Conservation (phyloP, 1,139 yeast species). For the Hyphopichia pseudoburtonii region DNA sequence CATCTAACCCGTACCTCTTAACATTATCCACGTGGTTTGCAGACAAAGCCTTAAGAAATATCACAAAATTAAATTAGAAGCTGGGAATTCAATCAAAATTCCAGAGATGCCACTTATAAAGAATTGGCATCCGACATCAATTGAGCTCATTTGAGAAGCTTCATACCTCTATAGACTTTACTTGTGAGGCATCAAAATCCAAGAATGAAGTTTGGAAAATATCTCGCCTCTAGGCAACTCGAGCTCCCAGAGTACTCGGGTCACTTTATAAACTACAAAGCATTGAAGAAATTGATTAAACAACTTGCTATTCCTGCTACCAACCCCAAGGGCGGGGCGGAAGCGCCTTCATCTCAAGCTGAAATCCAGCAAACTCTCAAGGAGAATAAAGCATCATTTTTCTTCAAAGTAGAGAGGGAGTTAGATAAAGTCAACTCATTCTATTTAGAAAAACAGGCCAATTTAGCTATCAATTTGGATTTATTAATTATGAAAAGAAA, state of each 20-base stretch:
- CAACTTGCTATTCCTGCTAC: conserved; percentile 52
- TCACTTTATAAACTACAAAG: conserved; percentile 91
- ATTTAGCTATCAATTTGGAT: conserved; percentile 74
- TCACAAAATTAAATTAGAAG: neutral
- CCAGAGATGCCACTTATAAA: no score
- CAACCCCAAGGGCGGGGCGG: conserved; percentile 8
- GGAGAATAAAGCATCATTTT: conserved; percentile 90
- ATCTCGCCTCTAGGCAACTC: conserved; percentile 88
- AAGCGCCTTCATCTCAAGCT: conserved; percentile 20
- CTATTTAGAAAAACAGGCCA: conserved; percentile 88
- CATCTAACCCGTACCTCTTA: no score
- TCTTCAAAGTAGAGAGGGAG: conserved; percentile 90
- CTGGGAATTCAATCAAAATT: no score
- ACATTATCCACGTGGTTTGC: conserved; percentile 10
- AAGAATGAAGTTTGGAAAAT: conserved; percentile 87
- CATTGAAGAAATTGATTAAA: conserved; percentile 77
- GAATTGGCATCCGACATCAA: no score
- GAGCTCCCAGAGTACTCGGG: conserved; percentile 95
- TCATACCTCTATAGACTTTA: no score
- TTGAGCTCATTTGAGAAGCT: no score
- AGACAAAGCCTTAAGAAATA: neutral
- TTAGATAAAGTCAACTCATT: conserved; percentile 90
- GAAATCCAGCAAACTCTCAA: conserved; percentile 64
- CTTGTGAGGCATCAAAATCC: no score
- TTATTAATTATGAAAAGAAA: conserved; percentile 71